Percentiles rank a stretch among this genome's conserved stretches.
Evolutionary conservation across 208 protist species (phyloP).

Genomic region (Leishmania gerbilli): DNA sequence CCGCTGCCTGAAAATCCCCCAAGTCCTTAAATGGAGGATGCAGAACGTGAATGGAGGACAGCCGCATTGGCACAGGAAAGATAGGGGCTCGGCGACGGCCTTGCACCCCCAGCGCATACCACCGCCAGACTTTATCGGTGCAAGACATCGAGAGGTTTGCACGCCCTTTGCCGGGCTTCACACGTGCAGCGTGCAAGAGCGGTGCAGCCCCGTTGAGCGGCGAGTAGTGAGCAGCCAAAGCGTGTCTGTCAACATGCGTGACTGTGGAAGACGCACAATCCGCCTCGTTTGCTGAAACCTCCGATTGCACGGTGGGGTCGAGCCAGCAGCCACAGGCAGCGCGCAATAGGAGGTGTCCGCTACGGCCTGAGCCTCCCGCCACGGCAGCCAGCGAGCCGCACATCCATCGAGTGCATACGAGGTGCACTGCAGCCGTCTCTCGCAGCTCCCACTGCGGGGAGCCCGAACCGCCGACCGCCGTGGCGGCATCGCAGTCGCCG

Average conservation of each 20-base stretch:
- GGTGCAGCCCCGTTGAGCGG: conserved; percentile 36
- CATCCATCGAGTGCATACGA: conserved; percentile 75
- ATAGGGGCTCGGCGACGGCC: conserved; percentile 44
- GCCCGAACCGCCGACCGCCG: neutral
- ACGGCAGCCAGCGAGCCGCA: conserved; percentile 69
- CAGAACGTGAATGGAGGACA: conserved; percentile 45
- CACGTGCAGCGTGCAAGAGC: conserved; percentile 31
- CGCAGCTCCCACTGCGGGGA: conserved; percentile 30
- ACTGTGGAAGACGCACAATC: neutral
- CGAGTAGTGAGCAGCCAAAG: conserved; percentile 55
- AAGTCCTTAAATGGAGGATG: neutral
- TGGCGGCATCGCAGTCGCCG: neutral
- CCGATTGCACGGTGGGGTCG: neutral
- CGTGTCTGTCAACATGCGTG: conserved; percentile 26
- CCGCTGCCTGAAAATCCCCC: too few relatives aligned
- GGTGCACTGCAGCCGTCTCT: conserved; percentile 42
- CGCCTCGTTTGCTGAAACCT: neutral
- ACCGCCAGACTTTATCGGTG: conserved; percentile 89
- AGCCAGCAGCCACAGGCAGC: conserved; percentile 42
- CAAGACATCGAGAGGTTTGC: conserved; percentile 89
- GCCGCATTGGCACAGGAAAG: conserved; percentile 42
- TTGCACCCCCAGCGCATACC: conserved; percentile 73
- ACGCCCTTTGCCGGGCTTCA: conserved; percentile 86
- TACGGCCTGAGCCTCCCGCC: conserved; percentile 32
- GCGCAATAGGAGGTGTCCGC: conserved; percentile 60